phyloP scores from a whole-genome alignment of 495 filamentous ascomycete genomes.

The Penicillium atrosanguineum region DNA sequence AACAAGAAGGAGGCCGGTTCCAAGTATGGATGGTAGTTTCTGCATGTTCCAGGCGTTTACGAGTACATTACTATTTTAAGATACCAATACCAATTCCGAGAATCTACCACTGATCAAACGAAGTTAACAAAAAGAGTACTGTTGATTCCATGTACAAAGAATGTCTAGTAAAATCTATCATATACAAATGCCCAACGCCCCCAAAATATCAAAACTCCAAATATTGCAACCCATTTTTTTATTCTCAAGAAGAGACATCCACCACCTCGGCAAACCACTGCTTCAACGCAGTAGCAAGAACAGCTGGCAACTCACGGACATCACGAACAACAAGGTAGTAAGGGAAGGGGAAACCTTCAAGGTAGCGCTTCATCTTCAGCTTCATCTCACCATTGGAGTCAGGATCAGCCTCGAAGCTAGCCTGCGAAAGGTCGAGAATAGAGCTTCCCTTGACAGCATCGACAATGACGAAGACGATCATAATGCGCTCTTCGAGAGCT shows the following conservation, averaged over 20 bases:
- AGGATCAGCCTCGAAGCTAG: slow-evolving; percentile 66
- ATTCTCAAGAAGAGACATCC: slow-evolving; percentile 47
- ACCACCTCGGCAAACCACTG: slow-evolving; percentile 97
- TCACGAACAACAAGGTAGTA: slow-evolving; percentile 95
- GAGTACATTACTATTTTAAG: slow-evolving; percentile 7
- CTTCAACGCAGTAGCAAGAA: slow-evolving; percentile 82
- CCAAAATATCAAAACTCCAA: slow-evolving; percentile 16
- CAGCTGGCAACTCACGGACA: slow-evolving; percentile 83
- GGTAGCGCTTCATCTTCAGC: slow-evolving; percentile 78
- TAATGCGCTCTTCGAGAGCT: slow-evolving; percentile 88
- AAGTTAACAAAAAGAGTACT: not conserved
- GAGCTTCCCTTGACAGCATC: slow-evolving; percentile 69
- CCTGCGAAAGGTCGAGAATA: slow-evolving; percentile 79
- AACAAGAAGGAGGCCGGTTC: slow-evolving; percentile 76
- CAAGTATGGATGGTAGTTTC: slow-evolving; percentile 74
- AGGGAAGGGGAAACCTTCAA: slow-evolving; percentile 92
- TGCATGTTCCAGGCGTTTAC: slow-evolving; percentile 3
- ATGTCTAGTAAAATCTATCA: slow-evolving; percentile 13
- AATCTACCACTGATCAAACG: not conserved
- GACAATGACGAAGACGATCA: slow-evolving; percentile 97
- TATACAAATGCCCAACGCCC: slow-evolving; percentile 18
- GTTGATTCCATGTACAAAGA: slow-evolving; percentile 5
- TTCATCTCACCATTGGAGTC: slow-evolving; percentile 56
- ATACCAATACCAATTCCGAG: slow-evolving; percentile 12
- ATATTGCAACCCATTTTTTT: slow-evolving; percentile 14